Base-by-base conservation (phyloP, 2,329 filamentous ascomycete species). In the Gaeumannomyces sp. region DNA sequence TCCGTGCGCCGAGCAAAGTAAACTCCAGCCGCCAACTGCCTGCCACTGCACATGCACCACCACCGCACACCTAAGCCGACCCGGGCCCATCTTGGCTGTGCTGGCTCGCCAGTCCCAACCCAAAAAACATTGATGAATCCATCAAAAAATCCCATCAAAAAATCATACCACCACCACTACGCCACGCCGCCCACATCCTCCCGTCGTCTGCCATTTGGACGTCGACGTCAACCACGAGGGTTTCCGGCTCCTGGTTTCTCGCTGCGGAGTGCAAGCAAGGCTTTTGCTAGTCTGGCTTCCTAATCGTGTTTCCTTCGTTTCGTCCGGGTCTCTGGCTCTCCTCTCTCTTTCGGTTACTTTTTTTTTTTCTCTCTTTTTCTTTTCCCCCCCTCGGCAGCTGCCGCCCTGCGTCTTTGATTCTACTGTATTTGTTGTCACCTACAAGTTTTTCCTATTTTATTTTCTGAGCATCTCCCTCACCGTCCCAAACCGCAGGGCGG, bases 201-300 rank as follows among this genome's bases (percentile, higher is more conserved):
- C 53, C 58, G 62, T 59, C 56, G 62, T 59, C 62, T 27, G 38
- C 31, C 53, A 59, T 33, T 63, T 38, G 53, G 38, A 33, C 53
- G 50, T 33, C 61, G 53, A 58, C 50, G 28, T 57, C 60, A 62
- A 62, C 38, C 35, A 28, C 60, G 35, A 38, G 60, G 35, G 60
- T 35, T 62, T 11, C 22, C 45, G 22, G 45, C 22, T n/a, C 22
- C 45, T n/a, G 7, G 28, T 35, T 60, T 60, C 29, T 59, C 56
- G 33, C 62, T 25, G 33, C 56, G 28, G 62, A 59, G 62, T 57
- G 33, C 53, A 57, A 59, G 62, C 62, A 63, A 63, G 62, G 56
- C 62, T 63, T 63, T 63, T 33, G 56, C 35, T 63, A 63, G 62
- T 63, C 62, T 63, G 62, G 62, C 62, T 63, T 59, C 33, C 56